Base-by-base conservation (phyloP, 805 yeast species). In the Wickerhamiella allomyrinae region DNA sequence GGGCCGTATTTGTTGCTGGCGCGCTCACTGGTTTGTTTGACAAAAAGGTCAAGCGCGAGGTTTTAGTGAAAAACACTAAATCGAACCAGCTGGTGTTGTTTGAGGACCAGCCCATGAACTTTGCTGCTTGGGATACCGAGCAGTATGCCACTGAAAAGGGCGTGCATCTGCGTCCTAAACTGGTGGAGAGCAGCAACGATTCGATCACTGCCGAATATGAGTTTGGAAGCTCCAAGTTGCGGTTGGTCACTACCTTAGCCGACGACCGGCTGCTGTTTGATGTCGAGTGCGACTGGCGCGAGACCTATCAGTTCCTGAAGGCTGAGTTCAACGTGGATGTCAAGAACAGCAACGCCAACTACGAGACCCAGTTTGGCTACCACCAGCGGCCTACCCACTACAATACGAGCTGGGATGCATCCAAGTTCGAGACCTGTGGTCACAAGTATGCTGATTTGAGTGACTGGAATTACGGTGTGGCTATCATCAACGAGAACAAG, bases 111-210 rank as follows among this genome's bases (percentile, higher is more conserved):
- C 98, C 98, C 8, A 66, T 84, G 54, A 78, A 71, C 43, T 89
- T 77, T 77, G 95, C 85, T 36, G 97, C 97, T 1, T 89, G 98
- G 98, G 98, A 89, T 58, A 89, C 97, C 0, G 98, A 89, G 57
- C 69, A 86, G 45, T 91, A 74, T 57, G 82, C 95, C 0, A 70
- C 84, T 44, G 84, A 79, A 52, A 85, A 79, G 55, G 75, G 71
- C 56, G 65, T 65, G 42, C 74, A 76, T 49, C 58, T 78, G 3
- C 25, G n/a, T 22, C 48, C 54, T 10, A 36, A 29, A 3, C 29
- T 34, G n/a, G 48, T 41, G 3, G 44, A 44, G 7, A 35, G 23
- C 22, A 29, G 29, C 5, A 5, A 23, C 21, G 31, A 34, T 10
- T 13, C 24, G 2, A 24, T 41, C 6, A 20, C 29, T 7, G 25